A percentile compares a stretch with the other conserved stretches of the same genome.
These are phyloP conservation scores for Cryphonectria naterciae DNA, from an alignment of 2,329 filamentous ascomycete species.

Conservation along the genomic window DNA sequence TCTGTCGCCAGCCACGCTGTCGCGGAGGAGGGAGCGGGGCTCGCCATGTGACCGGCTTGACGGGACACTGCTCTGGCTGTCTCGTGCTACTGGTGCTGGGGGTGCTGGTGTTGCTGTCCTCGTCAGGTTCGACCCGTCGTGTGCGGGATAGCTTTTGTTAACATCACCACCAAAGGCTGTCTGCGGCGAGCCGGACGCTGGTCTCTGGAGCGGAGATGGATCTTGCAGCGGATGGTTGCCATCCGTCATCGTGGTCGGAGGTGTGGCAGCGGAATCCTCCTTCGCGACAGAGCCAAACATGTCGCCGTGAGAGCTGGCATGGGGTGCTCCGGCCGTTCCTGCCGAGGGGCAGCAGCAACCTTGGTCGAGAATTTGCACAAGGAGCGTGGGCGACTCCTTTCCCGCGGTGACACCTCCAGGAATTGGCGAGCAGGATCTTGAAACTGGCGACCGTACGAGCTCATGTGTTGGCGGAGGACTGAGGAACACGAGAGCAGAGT, in stretches of 20 bases:
- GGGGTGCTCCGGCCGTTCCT: neutral
- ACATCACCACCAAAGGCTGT: slow-evolving; percentile 7
- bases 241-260: slow-evolving; percentile 16
- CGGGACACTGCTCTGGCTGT: slow-evolving; percentile 6
- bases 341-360: neutral
- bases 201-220: slow-evolving; percentile 7
- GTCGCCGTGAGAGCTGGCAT: slow-evolving; percentile 18
- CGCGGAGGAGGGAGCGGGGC: slow-evolving; percentile 27
- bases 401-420: neutral
- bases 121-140: slow-evolving; percentile 5
- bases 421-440: neutral
- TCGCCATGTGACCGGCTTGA: slow-evolving; percentile 12
- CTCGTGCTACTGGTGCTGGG: neutral
- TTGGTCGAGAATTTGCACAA: neutral
- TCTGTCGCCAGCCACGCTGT: slow-evolving; percentile 21
- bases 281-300: slow-evolving; percentile 23
- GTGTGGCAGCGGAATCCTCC: slow-evolving; percentile 14
- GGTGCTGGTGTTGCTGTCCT: neutral
- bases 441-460: neutral
- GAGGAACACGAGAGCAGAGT: neutral
- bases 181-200: slow-evolving; percentile 7
- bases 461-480: neutral
- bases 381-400: neutral
- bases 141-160: neutral
- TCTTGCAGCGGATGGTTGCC: slow-evolving; percentile 9